These are phyloP conservation scores for Canavalia gladiata DNA, from an alignment of 306 rosid species.

Conservation along the genomic window DNA sequence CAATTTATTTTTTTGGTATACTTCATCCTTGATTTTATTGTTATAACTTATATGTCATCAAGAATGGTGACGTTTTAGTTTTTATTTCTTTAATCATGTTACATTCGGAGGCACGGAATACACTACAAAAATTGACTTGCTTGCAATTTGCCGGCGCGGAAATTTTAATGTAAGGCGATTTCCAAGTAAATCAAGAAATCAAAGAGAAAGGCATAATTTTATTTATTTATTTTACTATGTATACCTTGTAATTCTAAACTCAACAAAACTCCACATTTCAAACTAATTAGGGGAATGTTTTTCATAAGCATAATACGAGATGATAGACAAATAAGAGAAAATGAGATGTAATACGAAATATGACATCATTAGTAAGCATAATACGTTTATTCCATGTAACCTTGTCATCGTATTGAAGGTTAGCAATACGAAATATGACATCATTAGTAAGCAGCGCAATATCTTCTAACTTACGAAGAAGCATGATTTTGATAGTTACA, in stretches of 20 bases:
- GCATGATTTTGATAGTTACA: constrained; percentile 25
- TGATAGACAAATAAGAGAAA: neutral
- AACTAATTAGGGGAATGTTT: neutral
- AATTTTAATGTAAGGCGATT: too few relatives aligned
- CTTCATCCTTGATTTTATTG: too few relatives aligned
- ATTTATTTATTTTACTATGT: too few relatives aligned
- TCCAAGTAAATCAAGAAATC: neutral
- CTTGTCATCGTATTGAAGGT: neutral
- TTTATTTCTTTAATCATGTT: too few relatives aligned
- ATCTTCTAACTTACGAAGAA: constrained; percentile 45
- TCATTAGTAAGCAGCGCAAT: constrained; percentile 41
- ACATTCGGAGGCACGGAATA: too few relatives aligned
- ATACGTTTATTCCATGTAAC: neutral
- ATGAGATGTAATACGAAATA: neutral
- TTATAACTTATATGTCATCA: neutral
- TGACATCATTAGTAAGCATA: neutral
- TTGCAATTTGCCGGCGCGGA: too few relatives aligned
- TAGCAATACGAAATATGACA: constrained; percentile 28
- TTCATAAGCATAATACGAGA: neutral
- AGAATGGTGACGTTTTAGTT: neutral
- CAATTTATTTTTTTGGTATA: neutral
- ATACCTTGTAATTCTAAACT: too few relatives aligned
- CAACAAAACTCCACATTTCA: neutral
- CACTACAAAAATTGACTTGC: too few relatives aligned
- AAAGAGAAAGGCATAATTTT: neutral